These are phyloP conservation scores for sunflower (Helianthus annuus) DNA, from an alignment of 129 eudicot genomes.

Conservation along the genomic window DNA sequence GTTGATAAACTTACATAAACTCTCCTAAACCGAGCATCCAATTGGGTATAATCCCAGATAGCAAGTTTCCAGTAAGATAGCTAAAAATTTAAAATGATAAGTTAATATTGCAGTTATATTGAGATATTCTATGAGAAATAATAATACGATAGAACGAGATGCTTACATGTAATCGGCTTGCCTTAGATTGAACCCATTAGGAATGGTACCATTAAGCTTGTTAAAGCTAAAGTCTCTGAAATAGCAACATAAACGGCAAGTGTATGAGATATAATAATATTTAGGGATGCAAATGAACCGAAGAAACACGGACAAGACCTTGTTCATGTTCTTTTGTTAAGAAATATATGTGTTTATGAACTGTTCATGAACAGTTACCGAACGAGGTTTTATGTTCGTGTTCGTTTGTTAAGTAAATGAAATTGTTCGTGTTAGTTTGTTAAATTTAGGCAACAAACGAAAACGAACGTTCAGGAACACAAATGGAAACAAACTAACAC, in stretches of 20 bases:
- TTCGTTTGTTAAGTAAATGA: too few relatives aligned
- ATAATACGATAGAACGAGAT: constrained; percentile 2
- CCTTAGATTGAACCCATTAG: constrained; percentile 7
- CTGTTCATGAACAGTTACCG: too few relatives aligned
- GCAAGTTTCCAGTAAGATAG: constrained; percentile 49
- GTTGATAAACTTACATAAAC: constrained; percentile 31
- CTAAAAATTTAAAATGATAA: constrained; percentile 23
- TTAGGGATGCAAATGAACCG: too few relatives aligned
- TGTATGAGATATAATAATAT: not conserved
- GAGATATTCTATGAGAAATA: not conserved
- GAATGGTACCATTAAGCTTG: constrained; percentile 44
- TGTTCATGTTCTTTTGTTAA: too few relatives aligned
- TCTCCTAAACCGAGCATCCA: constrained; percentile 45
- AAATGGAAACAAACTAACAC: too few relatives aligned
- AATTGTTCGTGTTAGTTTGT: too few relatives aligned
- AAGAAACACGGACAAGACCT: too few relatives aligned
- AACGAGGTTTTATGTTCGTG: too few relatives aligned
- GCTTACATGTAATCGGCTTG: constrained; percentile 33
- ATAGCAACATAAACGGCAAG: constrained; percentile 12
- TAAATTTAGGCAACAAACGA: too few relatives aligned
- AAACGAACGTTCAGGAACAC: not conserved
- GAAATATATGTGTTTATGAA: too few relatives aligned
- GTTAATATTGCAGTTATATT: constrained; percentile 1
- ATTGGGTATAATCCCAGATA: constrained; percentile 48
- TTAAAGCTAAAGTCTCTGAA: constrained; percentile 59